phyloP scores from a whole-genome alignment of 169 alveolate species.

The Cystoisospora suis region DNA sequence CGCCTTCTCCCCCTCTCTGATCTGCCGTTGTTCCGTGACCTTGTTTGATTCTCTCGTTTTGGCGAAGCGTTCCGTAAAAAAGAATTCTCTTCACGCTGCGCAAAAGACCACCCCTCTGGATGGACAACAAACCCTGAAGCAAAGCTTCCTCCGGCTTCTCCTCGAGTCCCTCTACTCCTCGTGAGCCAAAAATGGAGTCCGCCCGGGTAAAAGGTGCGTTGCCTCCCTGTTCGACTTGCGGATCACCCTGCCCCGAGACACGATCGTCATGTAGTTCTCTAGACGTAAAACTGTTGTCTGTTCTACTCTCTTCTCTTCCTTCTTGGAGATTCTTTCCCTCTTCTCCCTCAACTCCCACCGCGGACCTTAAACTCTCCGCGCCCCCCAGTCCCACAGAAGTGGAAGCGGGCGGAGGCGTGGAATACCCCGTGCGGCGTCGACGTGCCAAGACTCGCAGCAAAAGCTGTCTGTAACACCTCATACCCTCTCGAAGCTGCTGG shows the following conservation, averaged over 20 bases:
- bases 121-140: background rate
- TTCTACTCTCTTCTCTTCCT: too few species aligned
- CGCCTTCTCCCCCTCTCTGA: background rate
- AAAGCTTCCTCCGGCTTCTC: background rate
- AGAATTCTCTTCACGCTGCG: background rate
- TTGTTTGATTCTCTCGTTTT: background rate
- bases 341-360: too few species aligned
- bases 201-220: too few species aligned
- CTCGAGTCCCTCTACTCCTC: background rate
- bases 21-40: background rate
- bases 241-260: too few species aligned
- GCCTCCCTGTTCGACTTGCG: too few species aligned
- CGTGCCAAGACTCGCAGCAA: background rate
- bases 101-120: background rate
- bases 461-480: conserved; percentile 32
- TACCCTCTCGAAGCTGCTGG: conserved; percentile 25
- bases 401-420: background rate
- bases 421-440: background rate
- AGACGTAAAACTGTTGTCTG: too few species aligned
- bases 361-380: too few species aligned
- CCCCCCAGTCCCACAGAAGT: too few species aligned
- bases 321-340: too few species aligned
- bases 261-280: too few species aligned
- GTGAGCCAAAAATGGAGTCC: background rate
- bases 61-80: background rate